Evolutionary conservation across 768 basidiomycete species (phyloP), one percentile per base, ranked within the genome.

Genomic region (Auricularia sp.): DNA sequence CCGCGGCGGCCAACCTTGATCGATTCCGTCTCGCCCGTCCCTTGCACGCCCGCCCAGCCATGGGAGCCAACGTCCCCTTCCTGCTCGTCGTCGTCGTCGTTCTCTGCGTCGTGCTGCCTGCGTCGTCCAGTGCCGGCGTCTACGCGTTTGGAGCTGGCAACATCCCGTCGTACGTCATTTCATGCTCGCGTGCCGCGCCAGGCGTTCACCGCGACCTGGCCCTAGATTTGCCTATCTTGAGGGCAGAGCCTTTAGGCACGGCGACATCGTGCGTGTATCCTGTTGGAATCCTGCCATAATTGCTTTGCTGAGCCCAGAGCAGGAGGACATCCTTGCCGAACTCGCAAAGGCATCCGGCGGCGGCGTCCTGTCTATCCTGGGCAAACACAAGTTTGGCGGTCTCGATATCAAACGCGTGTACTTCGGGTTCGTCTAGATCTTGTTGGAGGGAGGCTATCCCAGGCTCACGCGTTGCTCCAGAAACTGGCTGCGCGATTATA

Each of bases 401-500:
- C 77, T 95, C 14, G 92, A 95, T 70, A 81, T 92, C 65, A 94
- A 94, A 73, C 81, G 91, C 34, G 87, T 92, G 3, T 91, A 90
- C 72, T 90, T 90, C 74, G 88, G 88, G 87, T 88, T 64, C 39
- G 84, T 71, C n/a, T 8, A 1, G 29, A 34, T 56, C 36, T 59
- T 64, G 36, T 35, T 11, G 14, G 47, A 11, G n/a, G 14, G 47
- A 11, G n/a, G 36, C 37, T 56, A 36, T 10, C 44, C 47, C 54
- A 37, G 35, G 59, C 65, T 62, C 39, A 59, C 61, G 63, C 34
- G 39, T 5, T 42, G 35, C 10, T 56, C 37, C 68, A 89, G 89
- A 6, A 92, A 92, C 72, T 93, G 92, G 92, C 80, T 95, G 42
- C 81, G 94, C 45, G 93, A 95, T 76, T 95, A 94, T 75, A 89